Evolutionary conservation across 352 stramenopile species (phyloP).

Genomic region (Globisporangium camurandrum): DNA sequence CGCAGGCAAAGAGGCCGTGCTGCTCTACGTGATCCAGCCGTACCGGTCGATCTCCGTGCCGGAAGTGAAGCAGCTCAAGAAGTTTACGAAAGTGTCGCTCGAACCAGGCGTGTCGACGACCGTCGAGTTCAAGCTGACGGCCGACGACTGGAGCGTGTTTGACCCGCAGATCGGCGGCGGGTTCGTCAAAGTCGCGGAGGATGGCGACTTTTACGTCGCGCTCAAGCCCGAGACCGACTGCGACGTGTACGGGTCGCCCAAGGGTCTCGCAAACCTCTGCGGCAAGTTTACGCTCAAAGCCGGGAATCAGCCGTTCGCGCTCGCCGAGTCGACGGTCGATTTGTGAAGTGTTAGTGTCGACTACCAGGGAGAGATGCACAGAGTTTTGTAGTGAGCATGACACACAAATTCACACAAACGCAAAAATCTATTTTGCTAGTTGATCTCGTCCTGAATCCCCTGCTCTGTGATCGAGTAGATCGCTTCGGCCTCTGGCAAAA

Average conservation of each 20-base stretch:
- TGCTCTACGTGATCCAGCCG: constrained; percentile 64
- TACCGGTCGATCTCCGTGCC: constrained; percentile 43
- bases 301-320: constrained; percentile 5
- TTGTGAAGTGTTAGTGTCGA: too few species aligned
- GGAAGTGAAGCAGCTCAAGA: constrained; percentile 71
- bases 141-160: constrained; percentile 34
- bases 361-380: too few species aligned
- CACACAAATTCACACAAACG: background rate
- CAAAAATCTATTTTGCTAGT: constrained; percentile 27
- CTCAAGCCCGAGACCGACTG: constrained; percentile 56
- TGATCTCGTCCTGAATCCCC: constrained; percentile 90
- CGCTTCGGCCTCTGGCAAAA: constrained; percentile 95
- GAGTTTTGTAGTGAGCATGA: too few species aligned
- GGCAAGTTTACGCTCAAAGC: constrained; percentile 26
- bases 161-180: constrained; percentile 47
- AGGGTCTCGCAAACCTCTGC: constrained; percentile 20
- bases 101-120: constrained; percentile 15
- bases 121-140: constrained; percentile 41
- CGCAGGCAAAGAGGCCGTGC: constrained; percentile 50
- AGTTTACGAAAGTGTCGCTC: constrained; percentile 59
- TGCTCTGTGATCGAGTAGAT: constrained; percentile 96
- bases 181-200: constrained; percentile 34
- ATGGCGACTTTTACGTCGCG: constrained; percentile 43
- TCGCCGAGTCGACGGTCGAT: constrained; percentile 5
- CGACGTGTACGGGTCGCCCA: constrained; percentile 23